These are phyloP conservation scores for Sphaerulina musiva DNA, from an alignment of 2,329 filamentous ascomycete species.

Conservation along the genomic window DNA sequence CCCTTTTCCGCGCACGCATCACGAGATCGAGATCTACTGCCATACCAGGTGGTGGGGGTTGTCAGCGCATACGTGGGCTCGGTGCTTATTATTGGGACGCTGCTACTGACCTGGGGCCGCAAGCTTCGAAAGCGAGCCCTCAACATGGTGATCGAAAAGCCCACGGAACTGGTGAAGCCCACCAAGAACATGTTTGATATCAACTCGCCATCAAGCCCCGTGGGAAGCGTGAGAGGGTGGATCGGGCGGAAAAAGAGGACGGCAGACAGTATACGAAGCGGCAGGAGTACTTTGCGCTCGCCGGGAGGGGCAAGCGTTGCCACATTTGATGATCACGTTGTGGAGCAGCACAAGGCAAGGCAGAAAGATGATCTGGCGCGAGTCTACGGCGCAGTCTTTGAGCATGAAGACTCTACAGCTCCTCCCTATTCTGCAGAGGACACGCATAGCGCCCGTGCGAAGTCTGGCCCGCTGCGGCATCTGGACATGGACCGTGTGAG, in stretches of 20 bases:
- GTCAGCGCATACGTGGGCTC: constrained; percentile 75
- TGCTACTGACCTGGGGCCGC: constrained; percentile 44
- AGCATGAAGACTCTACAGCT: constrained; percentile 32
- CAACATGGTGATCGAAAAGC: constrained; percentile 43
- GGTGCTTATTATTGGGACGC: constrained; percentile 64
- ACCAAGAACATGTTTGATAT: constrained; percentile 32
- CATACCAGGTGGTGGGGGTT: constrained; percentile 76
- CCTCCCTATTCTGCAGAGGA: constrained; percentile 29
- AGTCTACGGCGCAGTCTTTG: constrained; percentile 87
- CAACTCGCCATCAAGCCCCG: constrained; percentile 30
- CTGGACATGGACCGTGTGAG: constrained; percentile 5
- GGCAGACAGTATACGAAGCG: constrained; percentile 28
- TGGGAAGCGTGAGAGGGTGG: constrained; percentile 25
- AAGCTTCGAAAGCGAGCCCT: constrained; percentile 42
- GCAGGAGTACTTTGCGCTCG: constrained; percentile 40
- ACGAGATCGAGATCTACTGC: constrained; percentile 60
- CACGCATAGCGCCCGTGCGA: not conserved
- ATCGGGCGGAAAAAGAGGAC: constrained; percentile 25
- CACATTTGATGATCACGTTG: constrained; percentile 66
- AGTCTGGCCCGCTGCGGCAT: not conserved
- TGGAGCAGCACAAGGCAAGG: constrained; percentile 66
- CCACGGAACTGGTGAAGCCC: constrained; percentile 53
- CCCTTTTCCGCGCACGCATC: constrained; percentile 53
- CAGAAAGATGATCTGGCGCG: constrained; percentile 79
- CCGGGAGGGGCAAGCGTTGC: constrained; percentile 53